Conservation (phyloP, 2,329 filamentous ascomycete species). For the Paecilomyces sp. region DNA sequence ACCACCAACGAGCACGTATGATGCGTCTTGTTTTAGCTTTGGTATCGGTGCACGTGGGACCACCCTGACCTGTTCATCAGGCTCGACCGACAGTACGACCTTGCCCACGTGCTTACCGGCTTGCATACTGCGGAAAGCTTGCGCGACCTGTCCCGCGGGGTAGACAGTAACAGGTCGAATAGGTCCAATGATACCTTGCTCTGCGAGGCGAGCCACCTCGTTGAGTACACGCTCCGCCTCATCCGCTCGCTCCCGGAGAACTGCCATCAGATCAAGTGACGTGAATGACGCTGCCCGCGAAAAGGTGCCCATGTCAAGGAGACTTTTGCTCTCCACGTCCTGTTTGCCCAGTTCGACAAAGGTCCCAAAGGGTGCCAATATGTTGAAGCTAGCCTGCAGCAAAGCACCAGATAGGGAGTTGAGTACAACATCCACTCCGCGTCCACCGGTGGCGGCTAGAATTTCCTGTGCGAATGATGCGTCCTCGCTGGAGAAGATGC, state of each 20-base stretch:
- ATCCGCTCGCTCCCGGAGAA: neutral
- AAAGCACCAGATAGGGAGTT: constrained; percentile 3
- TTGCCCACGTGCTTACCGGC: neutral
- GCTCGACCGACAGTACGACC: neutral
- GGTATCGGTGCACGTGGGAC: neutral
- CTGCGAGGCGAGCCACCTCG: neutral
- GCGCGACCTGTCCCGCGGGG: neutral
- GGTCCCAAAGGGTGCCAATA: constrained; percentile 10
- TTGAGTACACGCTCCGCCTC: neutral
- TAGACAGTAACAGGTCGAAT: neutral
- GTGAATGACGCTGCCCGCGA: neutral
- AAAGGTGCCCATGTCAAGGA: neutral
- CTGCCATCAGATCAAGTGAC: neutral
- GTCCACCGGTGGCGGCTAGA: constrained; percentile 13
- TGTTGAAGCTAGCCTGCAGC: constrained; percentile 6
- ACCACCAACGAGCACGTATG: neutral
- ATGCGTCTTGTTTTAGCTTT: neutral
- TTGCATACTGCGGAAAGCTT: neutral
- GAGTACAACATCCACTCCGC: constrained; percentile 17
- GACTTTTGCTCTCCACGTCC: constrained; percentile 1
- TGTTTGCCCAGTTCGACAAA: constrained; percentile 7
- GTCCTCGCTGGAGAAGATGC: constrained; percentile 22
- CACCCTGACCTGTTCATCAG: neutral
- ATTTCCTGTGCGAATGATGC: constrained; percentile 13
- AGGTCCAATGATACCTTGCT: neutral